These are phyloP conservation scores for Cutaneotrichosporon dermatis DNA, from an alignment of 1,284 basidiomycete genomes.

Conservation along the genomic window DNA sequence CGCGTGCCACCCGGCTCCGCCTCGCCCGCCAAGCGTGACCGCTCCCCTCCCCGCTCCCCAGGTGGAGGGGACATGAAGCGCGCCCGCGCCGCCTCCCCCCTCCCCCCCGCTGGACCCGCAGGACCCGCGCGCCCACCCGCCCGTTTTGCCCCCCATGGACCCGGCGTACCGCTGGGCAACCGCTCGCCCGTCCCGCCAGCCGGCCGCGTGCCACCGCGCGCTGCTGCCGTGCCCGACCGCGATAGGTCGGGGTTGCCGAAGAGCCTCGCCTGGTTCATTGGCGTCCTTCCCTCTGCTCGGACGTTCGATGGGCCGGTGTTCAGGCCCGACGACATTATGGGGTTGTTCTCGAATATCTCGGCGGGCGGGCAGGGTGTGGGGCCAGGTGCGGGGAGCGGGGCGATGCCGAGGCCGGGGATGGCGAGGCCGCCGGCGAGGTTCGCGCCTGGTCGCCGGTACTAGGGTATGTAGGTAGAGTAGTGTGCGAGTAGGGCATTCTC, in stretches of 20 bases:
- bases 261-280: slow-evolving; percentile 73
- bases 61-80: slow-evolving; percentile 12
- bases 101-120: background rate
- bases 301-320: slow-evolving; percentile 84
- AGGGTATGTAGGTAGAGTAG: background rate
- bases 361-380: background rate
- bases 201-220: background rate
- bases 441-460: slow-evolving; percentile 5
- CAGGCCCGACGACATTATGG: slow-evolving; percentile 78
- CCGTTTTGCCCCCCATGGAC: slow-evolving; percentile 6
- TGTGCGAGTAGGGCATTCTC: background rate
- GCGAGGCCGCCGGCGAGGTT: background rate
- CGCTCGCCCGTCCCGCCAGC: slow-evolving; percentile 1
- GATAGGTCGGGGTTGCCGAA: slow-evolving; percentile 60
- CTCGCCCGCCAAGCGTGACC: slow-evolving; percentile 14
- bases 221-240: slow-evolving; percentile 9
- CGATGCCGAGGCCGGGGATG: background rate
- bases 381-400: background rate
- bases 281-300: slow-evolving; percentile 63
- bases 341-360: slow-evolving; percentile 50
- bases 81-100: slow-evolving; percentile 14
- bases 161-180: slow-evolving; percentile 1
- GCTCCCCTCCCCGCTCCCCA: slow-evolving; percentile 16
- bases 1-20: background rate
- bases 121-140: slow-evolving; percentile 8